Evolutionary conservation across 2,329 filamentous ascomycete species (phyloP).

Genomic region (Furcasterigmium furcatum): DNA sequence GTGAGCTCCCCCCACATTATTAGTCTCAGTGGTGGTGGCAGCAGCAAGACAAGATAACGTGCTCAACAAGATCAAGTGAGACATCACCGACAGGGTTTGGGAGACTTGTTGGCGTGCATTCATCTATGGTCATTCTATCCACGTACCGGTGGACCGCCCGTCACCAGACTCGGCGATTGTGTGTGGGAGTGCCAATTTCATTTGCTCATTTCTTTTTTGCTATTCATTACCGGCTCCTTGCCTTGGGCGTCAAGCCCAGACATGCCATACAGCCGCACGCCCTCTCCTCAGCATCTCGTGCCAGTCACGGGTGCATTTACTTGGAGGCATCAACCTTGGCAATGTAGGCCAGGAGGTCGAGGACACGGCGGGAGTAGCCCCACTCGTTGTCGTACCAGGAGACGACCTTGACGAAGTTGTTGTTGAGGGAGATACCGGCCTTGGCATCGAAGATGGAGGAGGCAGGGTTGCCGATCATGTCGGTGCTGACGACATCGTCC

Average conservation of each 20-base stretch:
- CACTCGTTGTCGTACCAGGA: conserved; percentile 99
- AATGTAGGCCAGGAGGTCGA: conserved; percentile 77
- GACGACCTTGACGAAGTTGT: conserved; percentile 98
- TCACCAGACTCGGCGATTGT: too few species aligned
- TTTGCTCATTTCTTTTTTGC: conserved; percentile 8
- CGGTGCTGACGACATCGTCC: conserved; percentile 92
- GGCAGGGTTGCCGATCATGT: conserved; percentile 87
- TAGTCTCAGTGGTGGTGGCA: too few species aligned
- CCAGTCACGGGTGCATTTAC: conserved; percentile 27
- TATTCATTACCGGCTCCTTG: conserved; percentile 9
- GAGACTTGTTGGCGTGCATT: too few species aligned
- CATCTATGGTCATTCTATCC: too few species aligned
- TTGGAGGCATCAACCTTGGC: conserved; percentile 69
- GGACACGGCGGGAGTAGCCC: conserved; percentile 96
- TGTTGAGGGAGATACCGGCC: conserved; percentile 97
- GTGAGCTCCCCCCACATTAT: too few species aligned
- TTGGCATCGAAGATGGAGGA: conserved; percentile 99
- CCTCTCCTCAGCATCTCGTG: too few species aligned
- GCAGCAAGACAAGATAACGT: too few species aligned
- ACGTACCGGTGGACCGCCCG: too few species aligned
- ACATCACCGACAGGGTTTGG: too few species aligned
- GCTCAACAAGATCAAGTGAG: too few species aligned
- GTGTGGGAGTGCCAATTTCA: conserved; percentile 1
- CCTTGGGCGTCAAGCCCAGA: conserved; percentile 4
- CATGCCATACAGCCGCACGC: neutral